Evolutionary conservation across 768 basidiomycete genomes (phyloP).

Genomic region (Serpula lacrymans): DNA sequence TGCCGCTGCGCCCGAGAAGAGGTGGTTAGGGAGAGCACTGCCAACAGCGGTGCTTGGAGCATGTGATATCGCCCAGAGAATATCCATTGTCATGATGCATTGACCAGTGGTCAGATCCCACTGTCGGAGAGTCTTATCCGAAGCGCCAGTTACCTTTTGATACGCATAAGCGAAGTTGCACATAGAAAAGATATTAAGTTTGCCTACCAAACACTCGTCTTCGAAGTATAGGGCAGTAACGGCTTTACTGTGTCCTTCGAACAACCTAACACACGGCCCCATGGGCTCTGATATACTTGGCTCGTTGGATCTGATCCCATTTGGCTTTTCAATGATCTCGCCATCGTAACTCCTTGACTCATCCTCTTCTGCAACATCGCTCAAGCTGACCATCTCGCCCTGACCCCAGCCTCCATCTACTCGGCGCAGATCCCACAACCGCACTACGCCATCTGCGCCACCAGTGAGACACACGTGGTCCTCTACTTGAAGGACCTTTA

Average conservation of each 20-base stretch:
- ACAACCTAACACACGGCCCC: conserved; percentile 55
- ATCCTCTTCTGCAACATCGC: conserved; percentile 64
- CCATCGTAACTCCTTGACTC: conserved; percentile 34
- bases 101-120: conserved; percentile 98
- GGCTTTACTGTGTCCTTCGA: conserved; percentile 91
- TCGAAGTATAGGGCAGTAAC: conserved; percentile 96
- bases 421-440: conserved; percentile 86
- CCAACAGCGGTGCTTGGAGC: conserved; percentile 50
- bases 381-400: conserved; percentile 55
- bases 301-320: conserved; percentile 38
- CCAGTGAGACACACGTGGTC: conserved; percentile 89
- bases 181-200: background rate
- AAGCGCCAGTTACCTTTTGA: conserved; percentile 98
- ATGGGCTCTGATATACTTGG: conserved; percentile 42
- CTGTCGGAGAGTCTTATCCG: conserved; percentile 96
- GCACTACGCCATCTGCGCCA: conserved; percentile 78
- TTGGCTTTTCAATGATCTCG: conserved; percentile 37
- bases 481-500: conserved; percentile 93
- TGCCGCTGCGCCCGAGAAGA: conserved; percentile 52
- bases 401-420: conserved; percentile 69
- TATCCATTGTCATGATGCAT: conserved; percentile 99
- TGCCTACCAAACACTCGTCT: conserved; percentile 81
- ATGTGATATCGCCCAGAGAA: conserved; percentile 98
- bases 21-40: conserved; percentile 36
- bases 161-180: conserved; percentile 8